Base-by-base conservation (phyloP, 2,329 filamentous ascomycete species). In the Phialophora chinensis region DNA sequence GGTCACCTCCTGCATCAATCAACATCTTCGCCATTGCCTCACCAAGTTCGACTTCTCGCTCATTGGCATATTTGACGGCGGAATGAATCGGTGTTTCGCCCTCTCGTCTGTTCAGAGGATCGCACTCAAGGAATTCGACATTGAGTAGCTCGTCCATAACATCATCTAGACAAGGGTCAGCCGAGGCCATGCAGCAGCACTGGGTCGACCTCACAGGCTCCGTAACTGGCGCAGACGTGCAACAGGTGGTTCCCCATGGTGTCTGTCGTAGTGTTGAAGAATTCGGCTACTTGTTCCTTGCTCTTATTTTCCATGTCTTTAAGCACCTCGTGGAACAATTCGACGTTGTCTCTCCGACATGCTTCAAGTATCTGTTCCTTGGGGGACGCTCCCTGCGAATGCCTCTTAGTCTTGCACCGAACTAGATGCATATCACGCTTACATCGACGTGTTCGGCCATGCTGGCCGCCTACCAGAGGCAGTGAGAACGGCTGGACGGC, bases 331-430 rank as follows among this genome's bases (percentile, higher is more conserved):
- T 86, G 81, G 64, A 98, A 87, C 67, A 98, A 88, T 62, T 94
- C 90, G 72, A 89, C 89, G 81, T 98, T 97, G 85, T 98, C 94
- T 75, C 93, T 88, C 68, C 94, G 92, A 81, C 91, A 96, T 74
- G 95, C 92, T 83, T 96, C 94, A 80, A 98, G 88, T 73, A 98
- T 87, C 75, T 91, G 87, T 82, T 98, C 94, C 78, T 89, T 86
- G 55, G 89, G 87, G 67, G 91, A 91, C 73, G 94, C 94, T 77
- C 94, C 95, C 90, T 96, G 74, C 52, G 12, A 62, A 42, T 38
- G 38, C 17, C 31, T 20, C 17, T 63, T 25, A 64, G 64, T 58
- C 50, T 59, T 35, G 29, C 20, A n/a, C 23, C 2, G 55, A 50
- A 53, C 29, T 20, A 27, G 14, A n/a, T 6, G 35, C 5, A 38